These are phyloP conservation scores for Acanthamoeba lenticulata DNA, from an alignment of 208 protist genomes.

Conservation along the genomic window DNA sequence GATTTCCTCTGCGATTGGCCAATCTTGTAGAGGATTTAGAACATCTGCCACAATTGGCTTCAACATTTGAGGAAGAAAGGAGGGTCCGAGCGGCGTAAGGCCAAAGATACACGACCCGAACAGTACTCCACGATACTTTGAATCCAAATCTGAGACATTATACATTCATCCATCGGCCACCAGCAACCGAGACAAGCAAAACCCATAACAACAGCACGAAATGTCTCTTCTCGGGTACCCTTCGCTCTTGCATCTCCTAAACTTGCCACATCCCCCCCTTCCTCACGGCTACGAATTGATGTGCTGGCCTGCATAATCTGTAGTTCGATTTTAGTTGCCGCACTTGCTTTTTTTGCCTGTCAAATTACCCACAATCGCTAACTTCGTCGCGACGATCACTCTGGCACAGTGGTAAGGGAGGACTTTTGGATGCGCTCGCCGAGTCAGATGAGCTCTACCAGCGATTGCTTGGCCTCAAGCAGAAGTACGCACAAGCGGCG, in stretches of 20 bases:
- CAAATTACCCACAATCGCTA: too few relatives aligned
- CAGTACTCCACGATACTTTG: not conserved
- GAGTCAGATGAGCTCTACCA: slow-evolving; percentile 3
- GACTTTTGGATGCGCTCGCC: not conserved
- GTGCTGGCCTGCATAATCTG: too few relatives aligned
- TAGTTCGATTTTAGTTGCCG: too few relatives aligned
- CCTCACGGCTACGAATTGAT: not conserved
- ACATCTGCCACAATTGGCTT: not conserved
- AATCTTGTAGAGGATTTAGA: not conserved
- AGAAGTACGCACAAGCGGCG: not conserved
- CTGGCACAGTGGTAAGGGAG: not conserved
- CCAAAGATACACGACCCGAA: not conserved
- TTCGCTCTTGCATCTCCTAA: not conserved
- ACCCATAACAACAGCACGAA: not conserved
- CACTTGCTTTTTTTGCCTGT: too few relatives aligned
- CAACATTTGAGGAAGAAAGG: not conserved
- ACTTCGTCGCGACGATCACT: not conserved
- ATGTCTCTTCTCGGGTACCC: not conserved
- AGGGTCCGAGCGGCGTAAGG: too few relatives aligned
- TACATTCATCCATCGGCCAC: not conserved
- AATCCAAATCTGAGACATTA: not conserved
- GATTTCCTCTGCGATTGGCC: not conserved
- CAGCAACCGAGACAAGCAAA: not conserved
- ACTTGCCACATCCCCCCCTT: not conserved
- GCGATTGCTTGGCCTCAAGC: slow-evolving; percentile 4